These are phyloP conservation scores for Jamesozyma lodderae DNA, from an alignment of 805 yeast species.

Conservation along the genomic window DNA sequence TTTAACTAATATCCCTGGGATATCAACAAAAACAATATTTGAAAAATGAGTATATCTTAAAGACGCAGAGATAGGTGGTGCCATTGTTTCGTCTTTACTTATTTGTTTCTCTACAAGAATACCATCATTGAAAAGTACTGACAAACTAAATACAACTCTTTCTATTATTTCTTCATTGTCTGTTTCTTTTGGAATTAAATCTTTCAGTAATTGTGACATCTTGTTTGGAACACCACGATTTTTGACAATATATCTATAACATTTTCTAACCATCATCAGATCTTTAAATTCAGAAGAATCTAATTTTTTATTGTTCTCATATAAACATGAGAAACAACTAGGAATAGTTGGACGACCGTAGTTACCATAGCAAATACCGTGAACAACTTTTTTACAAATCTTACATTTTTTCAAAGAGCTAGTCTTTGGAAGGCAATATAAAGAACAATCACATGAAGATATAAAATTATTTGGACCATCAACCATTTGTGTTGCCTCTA, in stretches of 20 bases:
- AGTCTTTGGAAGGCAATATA: slow-evolving; percentile 10
- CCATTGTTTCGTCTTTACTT: not conserved
- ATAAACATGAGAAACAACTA: slow-evolving; percentile 25
- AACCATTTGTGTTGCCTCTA: slow-evolving; percentile 27
- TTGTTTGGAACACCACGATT: slow-evolving; percentile 16
- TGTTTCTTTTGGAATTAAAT: slow-evolving; percentile 8
- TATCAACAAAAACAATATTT: slow-evolving; percentile 16
- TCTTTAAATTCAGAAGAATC: slow-evolving; percentile 18
- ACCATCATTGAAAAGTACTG: slow-evolving; percentile 13
- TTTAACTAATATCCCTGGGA: slow-evolving; percentile 13
- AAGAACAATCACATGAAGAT: slow-evolving; percentile 27
- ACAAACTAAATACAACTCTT: slow-evolving; percentile 11
- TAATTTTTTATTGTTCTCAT: slow-evolving; percentile 12
- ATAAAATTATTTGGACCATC: not conserved
- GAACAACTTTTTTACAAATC: slow-evolving; percentile 27
- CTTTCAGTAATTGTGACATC: slow-evolving; percentile 10
- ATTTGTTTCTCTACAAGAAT: slow-evolving; percentile 5
- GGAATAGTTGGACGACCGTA: slow-evolving; percentile 7
- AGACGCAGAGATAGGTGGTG: not conserved
- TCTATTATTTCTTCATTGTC: slow-evolving; percentile 10
- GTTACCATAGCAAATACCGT: slow-evolving; percentile 32
- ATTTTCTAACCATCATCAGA: slow-evolving; percentile 32
- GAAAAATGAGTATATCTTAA: slow-evolving; percentile 1
- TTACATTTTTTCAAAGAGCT: slow-evolving; percentile 21
- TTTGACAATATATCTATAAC: slow-evolving; percentile 24